Conservation (phyloP, 805 yeast species). For the Priceomyces medius region DNA sequence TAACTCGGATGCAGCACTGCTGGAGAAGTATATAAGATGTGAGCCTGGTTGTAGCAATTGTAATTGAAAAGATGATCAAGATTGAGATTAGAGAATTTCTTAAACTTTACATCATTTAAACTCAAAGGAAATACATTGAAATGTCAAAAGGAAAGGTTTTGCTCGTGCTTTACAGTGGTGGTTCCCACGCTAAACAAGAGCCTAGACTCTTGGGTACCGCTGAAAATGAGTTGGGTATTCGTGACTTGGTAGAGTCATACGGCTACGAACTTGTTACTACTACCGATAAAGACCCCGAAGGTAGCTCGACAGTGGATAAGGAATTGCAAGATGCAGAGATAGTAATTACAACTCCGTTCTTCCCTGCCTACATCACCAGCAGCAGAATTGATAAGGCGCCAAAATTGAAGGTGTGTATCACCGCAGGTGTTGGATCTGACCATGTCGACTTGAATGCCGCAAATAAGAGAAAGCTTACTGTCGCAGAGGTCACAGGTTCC, state of each 20-base stretch:
- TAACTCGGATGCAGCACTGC: not conserved
- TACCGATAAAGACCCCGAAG: conserved; percentile 63
- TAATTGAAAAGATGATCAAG: no score
- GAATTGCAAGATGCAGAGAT: conserved; percentile 71
- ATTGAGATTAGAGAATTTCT: no score
- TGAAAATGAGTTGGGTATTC: conserved; percentile 74
- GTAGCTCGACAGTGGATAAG: conserved; percentile 56
- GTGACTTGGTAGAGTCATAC: conserved; percentile 57
- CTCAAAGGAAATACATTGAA: not conserved
- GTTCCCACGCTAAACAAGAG: conserved; percentile 58
- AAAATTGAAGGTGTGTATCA: conserved; percentile 65
- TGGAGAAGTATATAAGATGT: not conserved
- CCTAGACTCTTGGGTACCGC: conserved; percentile 64
- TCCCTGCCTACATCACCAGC: conserved; percentile 70
- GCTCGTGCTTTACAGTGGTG: conserved; percentile 59
- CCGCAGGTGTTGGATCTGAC: conserved; percentile 87
- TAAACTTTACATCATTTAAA: no score
- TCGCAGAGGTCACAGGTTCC: conserved; percentile 79
- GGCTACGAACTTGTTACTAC: conserved; percentile 72
- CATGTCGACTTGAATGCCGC: conserved; percentile 74
- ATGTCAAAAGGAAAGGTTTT: conserved; percentile 43
- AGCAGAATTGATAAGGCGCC: conserved; percentile 69
- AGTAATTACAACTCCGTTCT: conserved; percentile 80
- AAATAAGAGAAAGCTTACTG: conserved; percentile 61
- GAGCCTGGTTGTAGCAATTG: no score